Evolutionary conservation across 164 flowering plant species (phyloP).

Genomic region (Sextonia rubra): DNA sequence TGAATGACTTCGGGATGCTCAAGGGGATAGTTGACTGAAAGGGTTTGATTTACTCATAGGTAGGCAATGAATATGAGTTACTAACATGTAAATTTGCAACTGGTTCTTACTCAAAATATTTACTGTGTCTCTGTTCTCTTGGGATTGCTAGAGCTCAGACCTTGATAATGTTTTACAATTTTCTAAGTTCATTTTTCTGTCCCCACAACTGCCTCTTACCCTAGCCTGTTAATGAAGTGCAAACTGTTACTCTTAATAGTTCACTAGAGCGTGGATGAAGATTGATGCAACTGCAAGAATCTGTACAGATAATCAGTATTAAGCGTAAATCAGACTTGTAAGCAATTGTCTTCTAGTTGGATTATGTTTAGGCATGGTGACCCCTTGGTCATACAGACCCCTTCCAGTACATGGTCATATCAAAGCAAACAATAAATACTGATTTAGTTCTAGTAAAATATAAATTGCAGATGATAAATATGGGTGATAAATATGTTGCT

Average conservation of each 20-base stretch:
- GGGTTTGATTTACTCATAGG: no score
- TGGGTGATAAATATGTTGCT: background rate
- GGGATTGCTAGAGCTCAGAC: no score
- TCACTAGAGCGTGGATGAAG: background rate
- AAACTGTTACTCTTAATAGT: background rate
- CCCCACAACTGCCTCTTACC: background rate
- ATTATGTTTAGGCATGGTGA: background rate
- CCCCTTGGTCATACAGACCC: background rate
- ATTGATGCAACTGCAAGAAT: background rate
- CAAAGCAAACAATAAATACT: background rate
- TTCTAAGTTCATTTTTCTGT: no score
- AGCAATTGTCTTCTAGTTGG: background rate
- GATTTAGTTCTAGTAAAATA: background rate
- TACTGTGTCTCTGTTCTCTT: no score
- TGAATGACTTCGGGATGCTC: no score
- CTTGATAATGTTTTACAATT: no score
- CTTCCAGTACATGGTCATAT: background rate
- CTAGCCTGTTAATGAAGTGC: background rate
- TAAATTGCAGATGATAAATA: background rate
- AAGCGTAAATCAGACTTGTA: background rate
- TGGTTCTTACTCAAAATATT: no score
- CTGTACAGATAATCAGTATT: background rate
- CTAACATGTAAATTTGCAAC: no score
- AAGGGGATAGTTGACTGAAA: no score
- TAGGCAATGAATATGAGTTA: no score